Evolutionary conservation across 345 rosid genomes (phyloP).

Genomic region (Citrus glauca): DNA sequence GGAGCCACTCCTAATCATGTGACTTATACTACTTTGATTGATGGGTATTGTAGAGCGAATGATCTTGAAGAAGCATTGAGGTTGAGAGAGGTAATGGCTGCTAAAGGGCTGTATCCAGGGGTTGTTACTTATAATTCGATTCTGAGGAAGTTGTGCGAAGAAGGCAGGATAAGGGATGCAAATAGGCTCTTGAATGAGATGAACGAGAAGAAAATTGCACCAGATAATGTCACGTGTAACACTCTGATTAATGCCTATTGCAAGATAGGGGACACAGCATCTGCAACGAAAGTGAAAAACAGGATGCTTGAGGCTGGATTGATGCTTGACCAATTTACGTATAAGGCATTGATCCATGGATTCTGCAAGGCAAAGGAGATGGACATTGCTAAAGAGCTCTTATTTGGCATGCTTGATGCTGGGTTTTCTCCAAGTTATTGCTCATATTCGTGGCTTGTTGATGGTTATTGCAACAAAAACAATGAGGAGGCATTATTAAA

Average conservation of each 20-base stretch:
- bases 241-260: conserved; percentile 86
- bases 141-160: conserved; percentile 72
- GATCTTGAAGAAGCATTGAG: conserved; percentile 74
- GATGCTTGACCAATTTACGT: conserved; percentile 59
- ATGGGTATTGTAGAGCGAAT: conserved; percentile 78
- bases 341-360: conserved; percentile 79
- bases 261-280: conserved; percentile 73
- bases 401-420: conserved; percentile 63
- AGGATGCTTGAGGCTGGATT: conserved; percentile 81
- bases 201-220: conserved; percentile 66
- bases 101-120: conserved; percentile 63
- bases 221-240: conserved; percentile 86
- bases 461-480: conserved; percentile 51
- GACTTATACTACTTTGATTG: conserved; percentile 81
- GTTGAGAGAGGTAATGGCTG: conserved; percentile 64
- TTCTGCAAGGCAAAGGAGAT: conserved; percentile 67
- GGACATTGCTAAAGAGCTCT: conserved; percentile 66
- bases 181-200: conserved; percentile 73
- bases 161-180: conserved; percentile 79
- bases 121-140: conserved; percentile 78
- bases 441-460: conserved; percentile 81
- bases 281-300: conserved; percentile 79
- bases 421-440: conserved; percentile 78
- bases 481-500: conserved; percentile 44
- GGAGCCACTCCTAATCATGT: conserved; percentile 57